Evolutionary conservation across 78 protist species (phyloP).

Genomic region (Dictyostelium purpureum): DNA sequence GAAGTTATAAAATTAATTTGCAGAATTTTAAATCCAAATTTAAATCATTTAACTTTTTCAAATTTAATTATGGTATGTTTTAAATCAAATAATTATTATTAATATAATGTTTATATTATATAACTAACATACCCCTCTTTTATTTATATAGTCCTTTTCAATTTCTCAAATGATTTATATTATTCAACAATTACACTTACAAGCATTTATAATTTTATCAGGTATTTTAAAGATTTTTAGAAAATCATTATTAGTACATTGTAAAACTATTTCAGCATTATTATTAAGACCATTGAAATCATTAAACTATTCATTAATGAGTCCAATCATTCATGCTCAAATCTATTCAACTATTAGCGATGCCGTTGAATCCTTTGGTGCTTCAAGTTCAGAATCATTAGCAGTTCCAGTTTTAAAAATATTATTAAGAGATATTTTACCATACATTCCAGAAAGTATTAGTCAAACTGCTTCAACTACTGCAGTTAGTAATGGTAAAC

Average conservation of each 20-base stretch:
- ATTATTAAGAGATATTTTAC: constrained; percentile 20
- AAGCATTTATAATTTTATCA: constrained; percentile 1
- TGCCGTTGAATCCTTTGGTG: constrained; percentile 54
- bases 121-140: background rate
- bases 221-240: constrained; percentile 3
- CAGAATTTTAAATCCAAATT: constrained; percentile 41
- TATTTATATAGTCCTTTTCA: background rate
- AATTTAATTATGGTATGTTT: background rate
- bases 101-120: background rate
- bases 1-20: constrained; percentile 46
- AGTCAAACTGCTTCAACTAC: background rate
- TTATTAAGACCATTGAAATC: constrained; percentile 34
- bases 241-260: constrained; percentile 34
- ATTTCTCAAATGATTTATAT: constrained; percentile 15
- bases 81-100: background rate
- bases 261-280: constrained; percentile 27
- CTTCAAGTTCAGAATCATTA: constrained; percentile 22
- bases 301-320: constrained; percentile 5
- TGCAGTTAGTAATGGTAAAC: background rate
- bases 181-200: constrained; percentile 9
- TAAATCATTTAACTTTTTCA: constrained; percentile 6
- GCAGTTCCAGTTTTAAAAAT: constrained; percentile 22
- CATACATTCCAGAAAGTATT: constrained; percentile 43
- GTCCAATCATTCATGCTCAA: constrained; percentile 11
- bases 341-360: background rate